Evolutionary conservation across 352 stramenopile genomes (phyloP).

Genomic region (Globisporangium solare): DNA sequence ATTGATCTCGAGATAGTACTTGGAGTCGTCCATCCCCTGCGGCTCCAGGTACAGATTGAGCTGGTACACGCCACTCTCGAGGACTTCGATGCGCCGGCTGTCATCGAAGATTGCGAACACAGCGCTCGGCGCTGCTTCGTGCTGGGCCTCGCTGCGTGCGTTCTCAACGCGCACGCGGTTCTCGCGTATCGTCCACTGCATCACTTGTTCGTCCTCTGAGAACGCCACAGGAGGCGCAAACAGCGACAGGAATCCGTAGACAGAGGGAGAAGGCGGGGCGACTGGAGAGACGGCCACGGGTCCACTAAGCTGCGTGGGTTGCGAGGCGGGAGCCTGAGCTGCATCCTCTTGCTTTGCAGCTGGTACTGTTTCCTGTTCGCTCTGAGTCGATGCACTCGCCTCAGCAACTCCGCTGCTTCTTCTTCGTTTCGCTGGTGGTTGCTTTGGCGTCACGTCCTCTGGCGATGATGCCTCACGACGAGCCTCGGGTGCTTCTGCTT

Average conservation of each 20-base stretch:
- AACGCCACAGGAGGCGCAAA: neutral
- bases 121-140: neutral
- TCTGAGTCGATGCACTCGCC: no score
- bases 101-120: constrained; percentile 3
- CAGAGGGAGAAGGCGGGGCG: neutral
- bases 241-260: neutral
- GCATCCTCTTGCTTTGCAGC: no score
- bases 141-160: neutral
- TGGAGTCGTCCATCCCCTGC: constrained; percentile 1
- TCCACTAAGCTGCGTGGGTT: no score
- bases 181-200: neutral
- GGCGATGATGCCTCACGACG: neutral
- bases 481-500: neutral
- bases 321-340: no score
- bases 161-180: neutral
- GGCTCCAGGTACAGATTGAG: constrained; percentile 9
- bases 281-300: neutral
- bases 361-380: no score
- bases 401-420: no score
- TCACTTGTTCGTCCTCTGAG: neutral
- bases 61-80: constrained; percentile 9
- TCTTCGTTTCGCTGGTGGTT: no score
- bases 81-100: constrained; percentile 4
- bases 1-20: constrained; percentile 9
- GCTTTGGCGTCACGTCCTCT: no score